Evolutionary conservation across 148 eudicot genomes (phyloP).

Genomic region (Fallopia convolvulus): DNA sequence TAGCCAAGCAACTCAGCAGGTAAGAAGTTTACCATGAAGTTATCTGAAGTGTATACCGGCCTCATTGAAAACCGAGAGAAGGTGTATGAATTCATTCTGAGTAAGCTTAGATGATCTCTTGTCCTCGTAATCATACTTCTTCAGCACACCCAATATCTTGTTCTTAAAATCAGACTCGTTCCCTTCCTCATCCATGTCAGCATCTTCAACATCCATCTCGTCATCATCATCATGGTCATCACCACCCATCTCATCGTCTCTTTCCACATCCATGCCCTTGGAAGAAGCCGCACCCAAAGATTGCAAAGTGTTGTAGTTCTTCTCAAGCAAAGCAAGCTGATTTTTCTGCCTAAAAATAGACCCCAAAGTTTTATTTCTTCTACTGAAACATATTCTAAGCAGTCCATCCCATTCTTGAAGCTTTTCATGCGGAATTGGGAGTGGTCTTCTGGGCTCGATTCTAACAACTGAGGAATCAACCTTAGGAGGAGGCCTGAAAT

Average conservation of each 20-base stretch:
- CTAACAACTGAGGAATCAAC: slow-evolving; percentile 93
- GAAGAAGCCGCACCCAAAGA: slow-evolving; percentile 22
- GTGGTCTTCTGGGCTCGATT: slow-evolving; percentile 83
- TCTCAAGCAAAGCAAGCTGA: slow-evolving; percentile 57
- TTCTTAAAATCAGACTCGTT: slow-evolving; percentile 55
- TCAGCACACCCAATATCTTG: slow-evolving; percentile 56
- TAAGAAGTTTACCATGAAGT: not conserved
- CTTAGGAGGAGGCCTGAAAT: slow-evolving; percentile 93
- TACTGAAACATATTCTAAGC: slow-evolving; percentile 65
- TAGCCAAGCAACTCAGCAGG: not conserved
- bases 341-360: slow-evolving; percentile 67
- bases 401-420: slow-evolving; percentile 94
- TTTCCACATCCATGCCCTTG: slow-evolving; percentile 46
- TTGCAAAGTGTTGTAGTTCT: slow-evolving; percentile 76
- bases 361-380: slow-evolving; percentile 84
- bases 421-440: slow-evolving; percentile 50
- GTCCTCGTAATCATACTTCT: slow-evolving; percentile 63
- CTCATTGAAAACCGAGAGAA: slow-evolving; percentile 68
- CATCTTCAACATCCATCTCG: slow-evolving; percentile 52
- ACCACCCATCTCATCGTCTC: slow-evolving; percentile 18
- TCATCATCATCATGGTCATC: slow-evolving; percentile 43
- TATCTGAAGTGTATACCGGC: slow-evolving; percentile 68
- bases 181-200: slow-evolving; percentile 27
- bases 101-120: slow-evolving; percentile 85
- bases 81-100: slow-evolving; percentile 81